phyloP scores from a whole-genome alignment of 805 yeast species.

The Candida broadrunensis region DNA sequence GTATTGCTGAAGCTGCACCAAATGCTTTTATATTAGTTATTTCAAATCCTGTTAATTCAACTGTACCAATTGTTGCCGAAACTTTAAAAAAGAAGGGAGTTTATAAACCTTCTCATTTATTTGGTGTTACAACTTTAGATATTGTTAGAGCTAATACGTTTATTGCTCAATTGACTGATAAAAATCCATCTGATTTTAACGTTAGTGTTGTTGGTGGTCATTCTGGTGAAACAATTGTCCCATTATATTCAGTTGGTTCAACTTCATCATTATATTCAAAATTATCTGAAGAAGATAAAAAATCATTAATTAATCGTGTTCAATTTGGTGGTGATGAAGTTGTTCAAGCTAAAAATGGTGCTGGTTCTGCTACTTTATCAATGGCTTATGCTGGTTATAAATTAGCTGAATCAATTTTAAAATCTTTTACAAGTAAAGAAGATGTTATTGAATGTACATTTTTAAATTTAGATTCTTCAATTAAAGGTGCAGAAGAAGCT shows the following conservation, averaged over 20 bases:
- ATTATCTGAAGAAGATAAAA: constrained; percentile 59
- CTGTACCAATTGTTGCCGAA: constrained; percentile 86
- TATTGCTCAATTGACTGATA: constrained; percentile 51
- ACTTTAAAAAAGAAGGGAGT: constrained; percentile 65
- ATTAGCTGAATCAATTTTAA: constrained; percentile 65
- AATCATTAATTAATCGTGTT: constrained; percentile 77
- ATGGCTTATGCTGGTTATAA: constrained; percentile 86
- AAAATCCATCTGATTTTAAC: constrained; percentile 51
- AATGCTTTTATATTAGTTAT: constrained; percentile 76
- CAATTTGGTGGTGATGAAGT: constrained; percentile 93
- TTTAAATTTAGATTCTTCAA: constrained; percentile 47
- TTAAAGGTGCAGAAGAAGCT: constrained; percentile 52
- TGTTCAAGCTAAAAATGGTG: constrained; percentile 80
- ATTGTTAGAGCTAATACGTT: constrained; percentile 85
- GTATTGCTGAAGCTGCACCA: constrained; percentile 71
- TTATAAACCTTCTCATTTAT: constrained; percentile 67
- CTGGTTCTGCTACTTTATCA: constrained; percentile 81
- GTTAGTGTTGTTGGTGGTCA: constrained; percentile 91
- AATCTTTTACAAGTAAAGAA: constrained; percentile 42
- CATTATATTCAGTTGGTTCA: constrained; percentile 57
- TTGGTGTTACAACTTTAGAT: constrained; percentile 90
- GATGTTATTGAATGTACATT: constrained; percentile 48
- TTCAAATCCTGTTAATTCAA: constrained; percentile 92
- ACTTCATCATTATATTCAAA: constrained; percentile 32
- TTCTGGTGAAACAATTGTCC: constrained; percentile 93